These are phyloP conservation scores for Claviceps citrina DNA, from an alignment of 2,329 filamentous ascomycete species.

Conservation along the genomic window DNA sequence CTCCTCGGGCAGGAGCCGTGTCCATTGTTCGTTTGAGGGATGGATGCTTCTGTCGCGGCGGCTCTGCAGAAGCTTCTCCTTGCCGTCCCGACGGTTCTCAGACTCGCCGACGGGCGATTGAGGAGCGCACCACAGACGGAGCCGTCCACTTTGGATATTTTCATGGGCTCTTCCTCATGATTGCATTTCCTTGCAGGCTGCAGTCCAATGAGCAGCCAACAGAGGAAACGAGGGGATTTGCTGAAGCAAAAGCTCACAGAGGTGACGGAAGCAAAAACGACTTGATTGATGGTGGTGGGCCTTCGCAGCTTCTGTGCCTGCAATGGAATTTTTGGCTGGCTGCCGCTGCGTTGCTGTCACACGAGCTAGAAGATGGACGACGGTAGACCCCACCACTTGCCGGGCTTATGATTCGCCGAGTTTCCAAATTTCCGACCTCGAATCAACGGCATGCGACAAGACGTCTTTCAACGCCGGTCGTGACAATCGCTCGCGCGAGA, in stretches of 20 bases:
- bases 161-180: slow-evolving; percentile 44
- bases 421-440: slow-evolving; percentile 9
- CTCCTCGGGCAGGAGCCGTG: slow-evolving; percentile 18
- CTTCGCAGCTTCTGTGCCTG: not conserved
- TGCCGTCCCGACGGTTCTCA: slow-evolving; percentile 10
- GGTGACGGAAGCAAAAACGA: not conserved
- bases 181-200: slow-evolving; percentile 11
- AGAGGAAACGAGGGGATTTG: not conserved
- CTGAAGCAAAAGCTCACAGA: not conserved
- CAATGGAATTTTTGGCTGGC: not conserved
- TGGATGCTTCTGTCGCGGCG: slow-evolving; percentile 8
- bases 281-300: not conserved
- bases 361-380: no score
- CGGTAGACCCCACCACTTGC: not conserved
- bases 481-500: not conserved
- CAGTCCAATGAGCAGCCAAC: not conserved
- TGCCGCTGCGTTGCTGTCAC: not conserved
- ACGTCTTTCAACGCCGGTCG: not conserved
- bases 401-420: slow-evolving; percentile 13
- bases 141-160: slow-evolving; percentile 43
- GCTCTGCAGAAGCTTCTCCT: slow-evolving; percentile 14
- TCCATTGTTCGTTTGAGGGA: slow-evolving; percentile 1
- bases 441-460: slow-evolving; percentile 2
- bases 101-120: slow-evolving; percentile 24
- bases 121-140: slow-evolving; percentile 43